These are phyloP conservation scores for Volvox carteri DNA, from an alignment of 163 green algal species.

Conservation along the genomic window DNA sequence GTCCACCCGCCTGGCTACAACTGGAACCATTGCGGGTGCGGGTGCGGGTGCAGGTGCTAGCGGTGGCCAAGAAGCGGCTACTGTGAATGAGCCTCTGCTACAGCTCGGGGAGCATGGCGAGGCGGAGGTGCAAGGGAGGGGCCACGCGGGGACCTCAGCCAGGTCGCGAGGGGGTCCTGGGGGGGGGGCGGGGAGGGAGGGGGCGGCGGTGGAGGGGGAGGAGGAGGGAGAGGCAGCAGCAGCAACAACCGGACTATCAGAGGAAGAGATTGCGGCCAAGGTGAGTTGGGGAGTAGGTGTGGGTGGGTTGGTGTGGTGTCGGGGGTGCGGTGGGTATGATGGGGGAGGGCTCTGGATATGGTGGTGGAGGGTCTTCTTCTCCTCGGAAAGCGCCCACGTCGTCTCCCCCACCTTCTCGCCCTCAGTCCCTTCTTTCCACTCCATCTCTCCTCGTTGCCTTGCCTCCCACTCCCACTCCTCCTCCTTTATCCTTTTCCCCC, in stretches of 20 bases:
- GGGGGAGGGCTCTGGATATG: not conserved
- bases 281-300: not conserved
- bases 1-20: not conserved
- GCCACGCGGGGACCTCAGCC: not conserved
- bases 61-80: not conserved
- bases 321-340: not conserved
- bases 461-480: not conserved
- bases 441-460: not conserved
- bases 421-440: not conserved
- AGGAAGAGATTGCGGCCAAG: slow-evolving; percentile 29
- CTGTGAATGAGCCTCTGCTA: not conserved
- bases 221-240: not conserved
- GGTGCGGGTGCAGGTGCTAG: not conserved
- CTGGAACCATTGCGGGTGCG: too few relatives aligned
- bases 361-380: not conserved
- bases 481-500: not conserved
- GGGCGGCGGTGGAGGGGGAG: not conserved
- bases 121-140: slow-evolving; percentile 18
- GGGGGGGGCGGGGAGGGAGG: not conserved
- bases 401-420: not conserved
- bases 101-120: slow-evolving; percentile 3
- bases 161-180: not conserved
- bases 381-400: not conserved
- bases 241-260: slow-evolving; percentile 1
- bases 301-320: not conserved